These are phyloP conservation scores for Laetiporus sulphureus DNA, from an alignment of 1,284 basidiomycete species.

Conservation along the genomic window DNA sequence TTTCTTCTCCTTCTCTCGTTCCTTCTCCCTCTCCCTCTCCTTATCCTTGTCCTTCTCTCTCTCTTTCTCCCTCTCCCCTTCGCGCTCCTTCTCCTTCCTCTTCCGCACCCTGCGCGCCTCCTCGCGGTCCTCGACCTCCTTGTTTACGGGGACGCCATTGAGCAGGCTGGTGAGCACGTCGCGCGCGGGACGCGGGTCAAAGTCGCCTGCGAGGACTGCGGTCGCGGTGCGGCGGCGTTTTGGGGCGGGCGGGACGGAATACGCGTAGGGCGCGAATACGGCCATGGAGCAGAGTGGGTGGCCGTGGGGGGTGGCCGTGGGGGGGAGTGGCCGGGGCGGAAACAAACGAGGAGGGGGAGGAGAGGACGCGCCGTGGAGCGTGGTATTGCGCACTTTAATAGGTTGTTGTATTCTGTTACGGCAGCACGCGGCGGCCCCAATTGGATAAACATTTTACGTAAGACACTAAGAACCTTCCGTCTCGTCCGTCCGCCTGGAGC, in stretches of 20 bases:
- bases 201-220: conserved; percentile 62
- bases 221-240: conserved; percentile 60
- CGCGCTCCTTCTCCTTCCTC: conserved; percentile 48
- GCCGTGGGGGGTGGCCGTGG: not conserved
- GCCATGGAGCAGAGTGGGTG: not conserved
- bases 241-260: conserved; percentile 10
- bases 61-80: conserved; percentile 47
- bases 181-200: conserved; percentile 57
- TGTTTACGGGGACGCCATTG: conserved; percentile 65
- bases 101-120: conserved; percentile 36
- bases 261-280: conserved; percentile 17
- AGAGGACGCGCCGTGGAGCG: conserved; percentile 17
- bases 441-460: conserved; percentile 22
- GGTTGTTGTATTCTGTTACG: conserved; percentile 24
- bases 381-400: conserved; percentile 21
- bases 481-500: no score
- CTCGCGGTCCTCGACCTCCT: conserved; percentile 53
- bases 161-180: conserved; percentile 72
- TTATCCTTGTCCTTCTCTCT: conserved; percentile 46
- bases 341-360: conserved; percentile 14
- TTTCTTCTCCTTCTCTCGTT: conserved; percentile 28
- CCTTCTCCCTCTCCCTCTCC: conserved; percentile 29
- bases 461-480: conserved; percentile 18
- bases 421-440: conserved; percentile 22
- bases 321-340: conserved; percentile 5